These are phyloP conservation scores for Apiotrichum akiyoshidainum DNA, from an alignment of 1,284 basidiomycete genomes.

Conservation along the genomic window DNA sequence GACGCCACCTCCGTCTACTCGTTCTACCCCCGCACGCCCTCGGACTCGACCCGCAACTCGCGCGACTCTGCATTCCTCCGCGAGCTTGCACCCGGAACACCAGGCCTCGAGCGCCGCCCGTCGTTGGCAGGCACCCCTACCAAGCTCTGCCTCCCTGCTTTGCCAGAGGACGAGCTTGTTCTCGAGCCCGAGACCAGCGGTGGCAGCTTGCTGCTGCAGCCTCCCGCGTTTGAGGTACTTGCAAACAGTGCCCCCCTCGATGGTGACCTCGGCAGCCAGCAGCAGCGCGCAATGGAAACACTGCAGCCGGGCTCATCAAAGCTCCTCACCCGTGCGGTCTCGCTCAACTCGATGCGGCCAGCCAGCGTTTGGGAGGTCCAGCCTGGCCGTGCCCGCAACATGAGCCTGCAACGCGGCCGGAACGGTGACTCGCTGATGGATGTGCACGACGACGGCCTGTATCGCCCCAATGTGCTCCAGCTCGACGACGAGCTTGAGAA, in stretches of 20 bases:
- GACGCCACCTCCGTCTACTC: conserved; percentile 31
- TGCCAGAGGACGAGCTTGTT: conserved; percentile 12
- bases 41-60: conserved; percentile 27
- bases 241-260: neutral
- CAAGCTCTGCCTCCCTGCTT: conserved; percentile 15
- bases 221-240: neutral
- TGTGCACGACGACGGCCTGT: neutral
- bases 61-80: conserved; percentile 19
- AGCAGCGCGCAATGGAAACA: conserved; percentile 10
- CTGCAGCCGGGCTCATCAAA: conserved; percentile 5
- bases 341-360: conserved; percentile 11
- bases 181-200: neutral
- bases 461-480: no score
- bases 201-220: neutral
- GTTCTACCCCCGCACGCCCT: conserved; percentile 31
- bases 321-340: conserved; percentile 10
- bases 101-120: conserved; percentile 5
- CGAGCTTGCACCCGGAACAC: conserved; percentile 3
- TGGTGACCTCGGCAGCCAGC: conserved; percentile 2
- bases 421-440: neutral
- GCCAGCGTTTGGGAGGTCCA: neutral
- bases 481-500: no score
- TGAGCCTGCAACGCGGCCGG: neutral
- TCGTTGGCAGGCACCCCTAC: conserved; percentile 8
- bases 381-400: neutral